These are phyloP conservation scores for Ogataea siamensis DNA, from an alignment of 805 yeast species.

Conservation along the genomic window DNA sequence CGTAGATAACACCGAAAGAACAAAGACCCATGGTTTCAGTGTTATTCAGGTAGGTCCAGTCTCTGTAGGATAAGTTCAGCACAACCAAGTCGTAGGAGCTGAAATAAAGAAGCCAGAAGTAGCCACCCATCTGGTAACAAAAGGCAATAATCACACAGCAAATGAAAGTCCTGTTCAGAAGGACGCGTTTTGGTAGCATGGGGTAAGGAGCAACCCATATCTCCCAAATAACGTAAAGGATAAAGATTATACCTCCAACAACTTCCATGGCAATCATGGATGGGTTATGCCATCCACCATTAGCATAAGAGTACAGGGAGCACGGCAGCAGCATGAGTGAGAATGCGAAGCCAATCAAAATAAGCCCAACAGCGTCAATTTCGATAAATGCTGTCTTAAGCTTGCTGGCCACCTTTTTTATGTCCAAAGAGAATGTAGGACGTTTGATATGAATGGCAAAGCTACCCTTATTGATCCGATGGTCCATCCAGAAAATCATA, in stretches of 20 bases:
- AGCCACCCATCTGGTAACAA: slow-evolving; percentile 6
- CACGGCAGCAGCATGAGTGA: slow-evolving; percentile 39
- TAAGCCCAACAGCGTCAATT: slow-evolving; percentile 39
- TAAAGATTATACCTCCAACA: slow-evolving; percentile 37
- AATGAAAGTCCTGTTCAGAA: slow-evolving; percentile 38
- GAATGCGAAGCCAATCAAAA: slow-evolving; percentile 40
- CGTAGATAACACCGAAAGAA: slow-evolving; percentile 38
- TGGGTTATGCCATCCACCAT: slow-evolving; percentile 37
- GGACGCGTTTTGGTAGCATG: slow-evolving; percentile 36
- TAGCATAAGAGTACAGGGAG: slow-evolving; percentile 35
- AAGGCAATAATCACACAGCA: slow-evolving; percentile 34
- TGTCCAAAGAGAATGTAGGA: slow-evolving; percentile 1
- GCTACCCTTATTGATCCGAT: slow-evolving; percentile 24
- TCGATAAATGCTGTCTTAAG: slow-evolving; percentile 30
- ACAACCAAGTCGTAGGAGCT: slow-evolving; percentile 36
- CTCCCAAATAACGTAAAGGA: slow-evolving; percentile 34
- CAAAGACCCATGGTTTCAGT: slow-evolving; percentile 38
- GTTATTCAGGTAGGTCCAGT: slow-evolving; percentile 41
- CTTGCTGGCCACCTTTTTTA: neutral
- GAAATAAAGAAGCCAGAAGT: slow-evolving; percentile 28
- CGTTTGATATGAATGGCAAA: neutral
- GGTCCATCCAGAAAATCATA: slow-evolving; percentile 35
- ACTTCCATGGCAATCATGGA: slow-evolving; percentile 42
- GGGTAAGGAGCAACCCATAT: slow-evolving; percentile 36
- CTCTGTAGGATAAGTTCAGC: slow-evolving; percentile 29